A percentile compares a stretch with the other conserved stretches of the same genome.
These are phyloP conservation scores for Malassezia nana DNA, from an alignment of 1,284 basidiomycete species.

Conservation along the genomic window DNA sequence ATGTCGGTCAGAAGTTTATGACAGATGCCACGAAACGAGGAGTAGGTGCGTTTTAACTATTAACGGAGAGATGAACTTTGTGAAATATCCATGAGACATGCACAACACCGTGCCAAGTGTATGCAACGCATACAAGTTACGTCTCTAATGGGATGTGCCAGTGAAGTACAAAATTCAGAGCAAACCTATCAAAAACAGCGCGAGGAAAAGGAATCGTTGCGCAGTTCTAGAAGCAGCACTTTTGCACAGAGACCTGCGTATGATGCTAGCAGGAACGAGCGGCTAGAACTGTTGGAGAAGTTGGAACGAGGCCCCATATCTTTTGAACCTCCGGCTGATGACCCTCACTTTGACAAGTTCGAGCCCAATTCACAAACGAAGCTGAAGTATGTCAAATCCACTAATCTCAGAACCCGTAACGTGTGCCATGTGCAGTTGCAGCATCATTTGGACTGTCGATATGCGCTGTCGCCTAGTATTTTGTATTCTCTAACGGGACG, in stretches of 20 bases:
- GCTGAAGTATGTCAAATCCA: neutral
- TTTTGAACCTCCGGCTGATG: conserved; percentile 7
- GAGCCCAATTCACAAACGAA: conserved; percentile 9
- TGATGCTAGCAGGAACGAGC: conserved; percentile 2
- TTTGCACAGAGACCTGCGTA: neutral
- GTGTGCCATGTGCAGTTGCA: conserved; percentile 68
- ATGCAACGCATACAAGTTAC: conserved; percentile 4
- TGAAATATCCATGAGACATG: neutral
- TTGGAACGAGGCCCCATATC: conserved; percentile 7
- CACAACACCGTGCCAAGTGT: neutral
- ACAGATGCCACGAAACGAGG: conserved; percentile 1
- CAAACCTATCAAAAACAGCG: neutral
- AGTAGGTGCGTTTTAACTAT: neutral
- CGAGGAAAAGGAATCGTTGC: neutral
- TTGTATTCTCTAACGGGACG: conserved; percentile 59
- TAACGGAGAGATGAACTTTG: conserved; percentile 1
- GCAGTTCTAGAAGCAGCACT: neutral
- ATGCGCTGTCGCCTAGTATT: conserved; percentile 72
- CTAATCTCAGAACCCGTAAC: conserved; percentile 63
- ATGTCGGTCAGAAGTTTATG: conserved; percentile 5
- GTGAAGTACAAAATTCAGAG: conserved; percentile 1
- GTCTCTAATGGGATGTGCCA: neutral
- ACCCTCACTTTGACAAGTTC: conserved; percentile 4
- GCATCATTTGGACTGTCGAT: conserved; percentile 71
- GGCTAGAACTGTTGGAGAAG: conserved; percentile 10